phyloP scores from a whole-genome alignment of 768 basidiomycete genomes.

The Termitomyces sp. region DNA sequence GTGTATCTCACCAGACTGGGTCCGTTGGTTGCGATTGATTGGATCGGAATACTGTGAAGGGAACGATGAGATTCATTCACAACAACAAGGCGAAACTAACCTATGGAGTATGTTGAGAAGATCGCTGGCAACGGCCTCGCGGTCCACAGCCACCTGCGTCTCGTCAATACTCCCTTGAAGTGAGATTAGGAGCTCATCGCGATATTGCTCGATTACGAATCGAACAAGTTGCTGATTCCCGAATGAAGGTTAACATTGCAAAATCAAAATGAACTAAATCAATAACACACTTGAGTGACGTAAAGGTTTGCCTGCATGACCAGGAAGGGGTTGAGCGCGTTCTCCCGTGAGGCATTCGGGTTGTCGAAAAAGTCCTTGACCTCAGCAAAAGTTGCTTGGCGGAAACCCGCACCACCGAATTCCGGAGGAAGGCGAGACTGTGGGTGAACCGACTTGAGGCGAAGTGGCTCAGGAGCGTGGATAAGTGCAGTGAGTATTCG shows the following conservation, averaged over 20 bases:
- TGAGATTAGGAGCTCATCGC: slow-evolving; percentile 73
- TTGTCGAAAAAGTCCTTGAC: slow-evolving; percentile 91
- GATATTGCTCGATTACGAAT: slow-evolving; percentile 89
- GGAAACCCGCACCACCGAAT: slow-evolving; percentile 66
- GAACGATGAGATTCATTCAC: not conserved
- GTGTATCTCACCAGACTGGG: slow-evolving; percentile 58
- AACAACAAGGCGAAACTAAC: slow-evolving; percentile 26
- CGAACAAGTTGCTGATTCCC: slow-evolving; percentile 84
- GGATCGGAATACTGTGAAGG: slow-evolving; percentile 73
- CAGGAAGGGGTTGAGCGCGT: slow-evolving; percentile 84
- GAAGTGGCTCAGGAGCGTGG: slow-evolving; percentile 72
- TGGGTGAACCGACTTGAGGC: slow-evolving; percentile 53
- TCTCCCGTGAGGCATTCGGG: slow-evolving; percentile 79
- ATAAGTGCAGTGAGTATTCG: slow-evolving; percentile 71
- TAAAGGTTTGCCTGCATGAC: slow-evolving; percentile 92
- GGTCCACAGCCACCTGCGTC: slow-evolving; percentile 59
- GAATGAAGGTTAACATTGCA: not conserved
- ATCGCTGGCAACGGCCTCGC: slow-evolving; percentile 84
- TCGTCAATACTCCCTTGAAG: slow-evolving; percentile 65
- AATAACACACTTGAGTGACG: slow-evolving; percentile 79
- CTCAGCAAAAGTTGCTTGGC: slow-evolving; percentile 81
- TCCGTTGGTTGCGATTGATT: slow-evolving; percentile 87
- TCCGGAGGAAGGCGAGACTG: slow-evolving; percentile 51
- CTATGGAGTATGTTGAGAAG: slow-evolving; percentile 82
- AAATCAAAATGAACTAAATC: not conserved